Evolutionary conservation across 202 grass and related monocot genomes (phyloP), one percentile per base, ranked within the genome.

Genomic region (Elaeis oleifera): DNA sequence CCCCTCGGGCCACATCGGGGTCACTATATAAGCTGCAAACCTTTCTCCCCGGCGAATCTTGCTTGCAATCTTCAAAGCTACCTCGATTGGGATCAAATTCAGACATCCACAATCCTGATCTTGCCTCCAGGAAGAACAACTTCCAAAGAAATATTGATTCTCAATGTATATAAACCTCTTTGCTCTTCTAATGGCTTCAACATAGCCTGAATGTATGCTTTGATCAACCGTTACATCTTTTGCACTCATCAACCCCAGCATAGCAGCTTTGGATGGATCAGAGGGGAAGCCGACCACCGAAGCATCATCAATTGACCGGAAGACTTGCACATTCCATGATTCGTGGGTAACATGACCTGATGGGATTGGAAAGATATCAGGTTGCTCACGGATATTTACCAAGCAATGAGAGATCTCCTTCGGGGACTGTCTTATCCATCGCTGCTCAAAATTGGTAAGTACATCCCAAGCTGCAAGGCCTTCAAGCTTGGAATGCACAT

Each of bases 81-180:
- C 66, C 81, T 96, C 87, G 20, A 90, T 83, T 1, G 91, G 87
- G 36, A 96, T 69, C 32, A 96, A 73, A 64, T 96, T 90, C 0
- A 80, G 74, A 79, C 91, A 96, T 9, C 91, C 91, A 9, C 59
- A 57, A 63, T 83, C 73, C 32, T 31, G 60, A 49, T 85, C 76
- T 44, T 85, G 69, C 5, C 72, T 71, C 91, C 91, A 96, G 20
- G 81, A 81, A 20, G 70, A 73, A 65, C 87, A 90, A 25, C 91
- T 80, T n/a, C 91, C 91, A 22, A 90, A 81, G 74, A 96, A 96
- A 79, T 96, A 95, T 65, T 95, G 90, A 83, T 95, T 95, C 77
- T 90, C 83, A 14, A 95, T 61, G 86, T 95, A 90, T 23, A 96
- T 51, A 59, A 96, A 96, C 54, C 81, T 71, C 23, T 77, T 73